Conservation (phyloP, 352 stramenopile genomes). For the Phytophthora pinifolia region DNA sequence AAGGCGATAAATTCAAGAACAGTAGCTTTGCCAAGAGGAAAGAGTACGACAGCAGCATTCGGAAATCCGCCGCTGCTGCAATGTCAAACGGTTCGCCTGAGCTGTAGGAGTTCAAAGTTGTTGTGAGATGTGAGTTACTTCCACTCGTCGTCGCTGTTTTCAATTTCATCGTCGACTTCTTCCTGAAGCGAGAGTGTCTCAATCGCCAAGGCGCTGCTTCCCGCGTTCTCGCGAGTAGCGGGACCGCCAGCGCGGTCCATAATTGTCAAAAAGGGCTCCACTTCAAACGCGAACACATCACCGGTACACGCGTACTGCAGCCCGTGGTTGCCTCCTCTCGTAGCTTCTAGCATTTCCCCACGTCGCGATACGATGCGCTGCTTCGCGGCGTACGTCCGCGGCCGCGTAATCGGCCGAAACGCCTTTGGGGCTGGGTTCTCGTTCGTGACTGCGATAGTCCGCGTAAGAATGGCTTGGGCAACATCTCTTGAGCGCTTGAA, state of each 20-base stretch:
- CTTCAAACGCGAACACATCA: slow-evolving; percentile 66
- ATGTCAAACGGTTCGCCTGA: slow-evolving; percentile 21
- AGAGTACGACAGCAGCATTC: slow-evolving; percentile 70
- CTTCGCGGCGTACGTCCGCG: slow-evolving; percentile 46
- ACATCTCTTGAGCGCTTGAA: slow-evolving; percentile 60
- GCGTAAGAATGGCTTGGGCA: slow-evolving; percentile 55
- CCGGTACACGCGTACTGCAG: slow-evolving; percentile 45
- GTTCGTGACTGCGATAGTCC: slow-evolving; percentile 75
- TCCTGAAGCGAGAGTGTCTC: slow-evolving; percentile 18
- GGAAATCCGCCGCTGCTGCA: slow-evolving; percentile 33
- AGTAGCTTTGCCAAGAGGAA: slow-evolving; percentile 70
- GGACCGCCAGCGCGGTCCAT: slow-evolving; percentile 29
- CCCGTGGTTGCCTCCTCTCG: slow-evolving; percentile 13
- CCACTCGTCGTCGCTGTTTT: slow-evolving; percentile 58
- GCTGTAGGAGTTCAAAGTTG: slow-evolving; percentile 25
- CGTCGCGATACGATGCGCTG: slow-evolving; percentile 49
- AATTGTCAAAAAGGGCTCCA: slow-evolving; percentile 63
- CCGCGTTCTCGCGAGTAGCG: background rate
- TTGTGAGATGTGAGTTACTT: slow-evolving; percentile 34
- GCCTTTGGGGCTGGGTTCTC: slow-evolving; percentile 54
- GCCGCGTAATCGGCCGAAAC: slow-evolving; percentile 73
- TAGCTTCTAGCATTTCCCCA: slow-evolving; percentile 37
- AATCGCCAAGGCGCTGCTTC: slow-evolving; percentile 9
- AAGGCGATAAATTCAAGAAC: slow-evolving; percentile 60
- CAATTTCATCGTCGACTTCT: slow-evolving; percentile 69